Percentiles rank a stretch among this genome's conserved stretches.
phyloP scores from a whole-genome alignment of 805 yeast species.

The Candida silvatica region DNA sequence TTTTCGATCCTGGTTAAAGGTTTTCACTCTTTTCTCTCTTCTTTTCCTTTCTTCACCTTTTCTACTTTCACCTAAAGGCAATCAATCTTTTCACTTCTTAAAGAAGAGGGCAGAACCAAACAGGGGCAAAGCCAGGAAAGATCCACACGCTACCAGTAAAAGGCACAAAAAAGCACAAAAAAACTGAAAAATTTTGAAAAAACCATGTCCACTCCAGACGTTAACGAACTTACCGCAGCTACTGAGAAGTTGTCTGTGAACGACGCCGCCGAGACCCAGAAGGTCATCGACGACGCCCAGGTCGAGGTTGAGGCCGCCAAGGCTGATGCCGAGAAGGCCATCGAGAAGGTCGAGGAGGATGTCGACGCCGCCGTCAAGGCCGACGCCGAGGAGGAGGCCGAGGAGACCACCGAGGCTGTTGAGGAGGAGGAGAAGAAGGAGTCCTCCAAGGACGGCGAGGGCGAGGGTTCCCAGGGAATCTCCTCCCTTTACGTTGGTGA shows the following conservation, averaged over 20 bases:
- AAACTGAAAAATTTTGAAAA: slow-evolving; percentile 8
- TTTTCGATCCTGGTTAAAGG: no score
- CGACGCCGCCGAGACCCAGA: slow-evolving; percentile 17
- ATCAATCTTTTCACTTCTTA: slow-evolving; percentile 1
- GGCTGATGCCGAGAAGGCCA: slow-evolving; percentile 24
- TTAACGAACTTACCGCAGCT: slow-evolving; percentile 26
- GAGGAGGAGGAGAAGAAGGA: slow-evolving; percentile 1
- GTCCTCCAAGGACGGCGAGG: slow-evolving; percentile 29
- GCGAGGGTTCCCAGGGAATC: slow-evolving; percentile 39
- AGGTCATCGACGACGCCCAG: no score
- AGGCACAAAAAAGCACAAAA: slow-evolving; percentile 12
- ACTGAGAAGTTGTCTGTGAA: slow-evolving; percentile 25
- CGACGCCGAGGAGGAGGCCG: slow-evolving; percentile 22
- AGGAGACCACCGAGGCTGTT: slow-evolving; percentile 22
- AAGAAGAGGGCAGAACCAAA: slow-evolving; percentile 5
- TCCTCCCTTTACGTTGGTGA: slow-evolving; percentile 97
- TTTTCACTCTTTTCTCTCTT: background rate
- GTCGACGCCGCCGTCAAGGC: slow-evolving; percentile 12
- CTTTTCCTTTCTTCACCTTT: slow-evolving; percentile 4
- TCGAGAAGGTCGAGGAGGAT: slow-evolving; percentile 4
- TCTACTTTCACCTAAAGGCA: no score
- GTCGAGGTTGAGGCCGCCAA: slow-evolving; percentile 24
- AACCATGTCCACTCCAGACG: slow-evolving; percentile 26
- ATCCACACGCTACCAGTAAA: slow-evolving; percentile 10
- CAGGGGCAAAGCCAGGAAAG: slow-evolving; percentile 8